Evolutionary conservation across 495 filamentous ascomycete genomes (phyloP).

Genomic region (Neurospora hispaniola): DNA sequence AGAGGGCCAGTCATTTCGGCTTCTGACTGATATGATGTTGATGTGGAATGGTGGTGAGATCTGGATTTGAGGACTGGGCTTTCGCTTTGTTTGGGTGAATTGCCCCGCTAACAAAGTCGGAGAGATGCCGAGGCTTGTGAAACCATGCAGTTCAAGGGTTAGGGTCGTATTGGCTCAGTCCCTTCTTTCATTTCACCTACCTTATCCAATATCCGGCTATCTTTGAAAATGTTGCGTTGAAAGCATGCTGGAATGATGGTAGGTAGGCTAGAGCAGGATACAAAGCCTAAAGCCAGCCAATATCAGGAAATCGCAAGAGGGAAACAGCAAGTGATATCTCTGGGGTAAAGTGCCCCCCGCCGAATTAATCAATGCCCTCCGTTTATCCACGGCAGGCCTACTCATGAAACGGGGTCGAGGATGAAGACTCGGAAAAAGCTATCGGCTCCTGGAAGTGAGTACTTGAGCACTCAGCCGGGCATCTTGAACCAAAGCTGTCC

Average conservation of each 20-base stretch:
- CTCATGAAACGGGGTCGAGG: neutral
- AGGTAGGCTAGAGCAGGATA: neutral
- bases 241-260: neutral
- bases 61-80: neutral
- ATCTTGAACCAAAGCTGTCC: neutral
- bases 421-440: neutral
- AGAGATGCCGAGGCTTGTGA: neutral
- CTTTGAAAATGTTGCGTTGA: neutral
- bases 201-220: neutral
- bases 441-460: neutral
- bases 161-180: neutral
- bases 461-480: neutral
- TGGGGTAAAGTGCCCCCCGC: neutral
- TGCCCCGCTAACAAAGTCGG: neutral
- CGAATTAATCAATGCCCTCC: neutral
- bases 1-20: constrained; percentile 14
- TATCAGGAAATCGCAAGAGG: neutral
- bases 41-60: neutral
- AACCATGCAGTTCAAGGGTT: neutral
- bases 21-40: neutral
- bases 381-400: neutral
- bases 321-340: neutral
- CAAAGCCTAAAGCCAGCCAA: neutral
- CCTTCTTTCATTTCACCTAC: neutral
- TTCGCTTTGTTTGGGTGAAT: neutral